A percentile compares a stretch with the other conserved stretches of the same genome.
These are phyloP conservation scores for Apiospora phragmitis DNA, from an alignment of 2,329 filamentous ascomycete species.

Conservation along the genomic window DNA sequence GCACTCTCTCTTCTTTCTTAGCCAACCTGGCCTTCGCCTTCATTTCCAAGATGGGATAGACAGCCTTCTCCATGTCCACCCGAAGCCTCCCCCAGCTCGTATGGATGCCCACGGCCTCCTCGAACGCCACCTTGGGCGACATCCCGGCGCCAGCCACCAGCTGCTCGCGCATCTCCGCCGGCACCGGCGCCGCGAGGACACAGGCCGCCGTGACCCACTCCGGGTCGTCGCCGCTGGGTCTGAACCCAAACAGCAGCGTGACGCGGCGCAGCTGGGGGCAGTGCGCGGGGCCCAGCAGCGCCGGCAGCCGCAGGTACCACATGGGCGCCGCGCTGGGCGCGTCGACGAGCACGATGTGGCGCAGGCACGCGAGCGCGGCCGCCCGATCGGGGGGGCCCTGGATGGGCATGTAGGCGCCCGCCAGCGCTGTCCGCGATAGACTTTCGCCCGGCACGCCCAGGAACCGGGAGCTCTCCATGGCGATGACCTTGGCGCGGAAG, in stretches of 20 bases:
- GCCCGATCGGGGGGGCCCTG: no score
- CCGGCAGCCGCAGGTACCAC: neutral
- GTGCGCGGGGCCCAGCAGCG: neutral
- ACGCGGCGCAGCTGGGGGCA: neutral
- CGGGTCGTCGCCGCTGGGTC: no score
- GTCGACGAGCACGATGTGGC: no score
- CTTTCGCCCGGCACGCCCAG: no score
- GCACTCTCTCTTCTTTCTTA: neutral
- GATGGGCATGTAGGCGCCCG: no score
- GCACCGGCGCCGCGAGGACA: neutral
- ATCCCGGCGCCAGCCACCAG: neutral
- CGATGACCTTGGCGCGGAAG: constrained; percentile 14
- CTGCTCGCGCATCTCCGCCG: neutral
- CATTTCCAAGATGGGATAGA: neutral
- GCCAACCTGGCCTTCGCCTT: neutral
- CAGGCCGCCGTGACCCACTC: neutral
- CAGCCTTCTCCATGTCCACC: neutral
- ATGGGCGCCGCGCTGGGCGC: no score
- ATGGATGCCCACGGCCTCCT: neutral
- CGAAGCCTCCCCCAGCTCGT: neutral
- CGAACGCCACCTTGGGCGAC: neutral
- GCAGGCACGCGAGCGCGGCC: no score
- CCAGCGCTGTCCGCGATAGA: no score
- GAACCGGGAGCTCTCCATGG: neutral
- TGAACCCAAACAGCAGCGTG: neutral